phyloP scores from a whole-genome alignment of 2,329 filamentous ascomycete species.

The Cephalotrichum gorgonifer region DNA sequence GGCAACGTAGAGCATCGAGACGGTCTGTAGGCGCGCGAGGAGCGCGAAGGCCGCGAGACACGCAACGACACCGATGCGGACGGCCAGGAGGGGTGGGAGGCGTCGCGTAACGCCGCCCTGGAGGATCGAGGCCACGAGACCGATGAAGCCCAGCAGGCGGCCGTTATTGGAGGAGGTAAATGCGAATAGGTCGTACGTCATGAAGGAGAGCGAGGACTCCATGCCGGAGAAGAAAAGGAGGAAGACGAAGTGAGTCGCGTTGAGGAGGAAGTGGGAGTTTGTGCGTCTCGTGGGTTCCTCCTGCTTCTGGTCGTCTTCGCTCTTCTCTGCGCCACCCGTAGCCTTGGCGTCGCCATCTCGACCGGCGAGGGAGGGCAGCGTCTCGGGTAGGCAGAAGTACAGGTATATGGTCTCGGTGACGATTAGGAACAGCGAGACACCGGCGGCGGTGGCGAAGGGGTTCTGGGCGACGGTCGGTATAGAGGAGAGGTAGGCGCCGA shows the following conservation, averaged over 20 bases:
- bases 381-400: slow-evolving; percentile 79
- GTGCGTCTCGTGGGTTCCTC: slow-evolving; percentile 38
- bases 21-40: slow-evolving; percentile 58
- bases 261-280: slow-evolving; percentile 76
- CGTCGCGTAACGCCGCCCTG: slow-evolving; percentile 87
- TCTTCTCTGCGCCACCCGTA: no score
- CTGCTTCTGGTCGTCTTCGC: slow-evolving; percentile 10
- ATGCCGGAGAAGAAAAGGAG: slow-evolving; percentile 96
- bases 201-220: slow-evolving; percentile 95
- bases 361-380: slow-evolving; percentile 50
- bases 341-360: neutral
- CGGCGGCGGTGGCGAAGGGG: slow-evolving; percentile 86
- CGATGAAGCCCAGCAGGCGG: slow-evolving; percentile 78
- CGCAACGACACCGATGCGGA: slow-evolving; percentile 67
- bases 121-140: slow-evolving; percentile 80
- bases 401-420: slow-evolving; percentile 81
- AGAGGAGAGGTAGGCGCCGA: slow-evolving; percentile 77
- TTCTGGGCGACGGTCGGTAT: slow-evolving; percentile 74
- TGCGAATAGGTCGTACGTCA: slow-evolving; percentile 89
- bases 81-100: slow-evolving; percentile 67
- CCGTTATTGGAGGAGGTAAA: slow-evolving; percentile 75
- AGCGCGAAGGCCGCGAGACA: slow-evolving; percentile 74
- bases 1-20: slow-evolving; percentile 66
- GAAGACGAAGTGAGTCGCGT: slow-evolving; percentile 79
- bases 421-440: slow-evolving; percentile 76